Evolutionary conservation across 1,284 basidiomycete species (phyloP), one percentile per base, ranked within the genome.

Genomic region (Trametes pubescens): DNA sequence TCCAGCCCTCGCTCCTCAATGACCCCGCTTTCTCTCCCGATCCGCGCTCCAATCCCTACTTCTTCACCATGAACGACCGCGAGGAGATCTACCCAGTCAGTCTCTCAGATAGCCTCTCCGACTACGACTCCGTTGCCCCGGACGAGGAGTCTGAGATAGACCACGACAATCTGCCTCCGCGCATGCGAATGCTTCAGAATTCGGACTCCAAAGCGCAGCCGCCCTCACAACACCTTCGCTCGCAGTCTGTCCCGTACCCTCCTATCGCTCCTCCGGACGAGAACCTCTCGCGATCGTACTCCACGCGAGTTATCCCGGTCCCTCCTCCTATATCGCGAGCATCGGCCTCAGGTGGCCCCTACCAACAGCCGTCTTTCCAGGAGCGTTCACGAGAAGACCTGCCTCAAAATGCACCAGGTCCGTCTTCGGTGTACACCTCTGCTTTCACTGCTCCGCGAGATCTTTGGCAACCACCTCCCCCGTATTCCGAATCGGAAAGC

Each of bases 1-100:
- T 65, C 38, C 70, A 69, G 11, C 60, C 37, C 38, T 40, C 62
- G 14, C 59, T 69, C 55, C 61, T 70, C 60, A 62, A 75, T 52
- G 79, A 80, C 65, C 78, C 78, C 38, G 78, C 78, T 16, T 80
- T 80, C 72, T 76, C 78, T 34, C 61, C 65, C 44, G 76, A 79
- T 70, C 78, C 78, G 34, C 66, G 64, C 48, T 60, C 62, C 51
- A 78, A 80, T 64, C 78, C 76, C 7, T 69, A 75, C 63, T 77
- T 74, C 69, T 70, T 71, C 62, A 68, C 59, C 62, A 75, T 75
- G 72, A 71, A 69, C 61, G 65, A 69, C 56, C 64, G 58, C 52
- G 75, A 75, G 63, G 71, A 75, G 64, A 72, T 75, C 62, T 65
- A 70, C 63, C 72, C 73, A 21, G 65, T 66, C 11, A 66, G 64